A percentile compares a stretch with the other conserved stretches of the same genome.
phyloP scores from a whole-genome alignment of 768 basidiomycete genomes.

The Rhodosporidiobolus sp. region DNA sequence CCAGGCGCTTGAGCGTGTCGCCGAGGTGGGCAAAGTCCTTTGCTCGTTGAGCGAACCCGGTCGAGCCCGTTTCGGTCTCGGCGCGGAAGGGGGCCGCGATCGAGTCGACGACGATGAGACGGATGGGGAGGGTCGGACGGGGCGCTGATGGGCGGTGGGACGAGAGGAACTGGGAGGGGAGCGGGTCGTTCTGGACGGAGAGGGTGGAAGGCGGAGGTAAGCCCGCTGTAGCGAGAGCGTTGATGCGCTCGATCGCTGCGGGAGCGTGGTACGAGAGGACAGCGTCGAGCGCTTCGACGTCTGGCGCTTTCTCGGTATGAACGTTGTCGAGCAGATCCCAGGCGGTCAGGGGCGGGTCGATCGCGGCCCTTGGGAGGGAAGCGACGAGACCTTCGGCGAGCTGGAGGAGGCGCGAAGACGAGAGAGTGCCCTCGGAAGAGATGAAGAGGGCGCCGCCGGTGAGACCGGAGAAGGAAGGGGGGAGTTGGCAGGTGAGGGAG shows the following conservation, averaged over 20 bases:
- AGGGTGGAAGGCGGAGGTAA: conserved; percentile 44
- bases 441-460: conserved; percentile 72
- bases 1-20: conserved; percentile 66
- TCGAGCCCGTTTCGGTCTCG: conserved; percentile 59
- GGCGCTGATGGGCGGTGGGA: conserved; percentile 59
- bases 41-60: conserved; percentile 69
- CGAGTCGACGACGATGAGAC: conserved; percentile 80
- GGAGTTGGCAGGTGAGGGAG: conserved; percentile 72
- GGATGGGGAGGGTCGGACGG: conserved; percentile 63
- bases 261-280: conserved; percentile 50
- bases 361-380: conserved; percentile 31
- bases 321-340: conserved; percentile 48
- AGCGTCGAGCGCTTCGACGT: conserved; percentile 50
- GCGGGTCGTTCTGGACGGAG: conserved; percentile 57
- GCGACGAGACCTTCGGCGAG: conserved; percentile 41
- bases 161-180: conserved; percentile 57
- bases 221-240: conserved; percentile 49
- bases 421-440: conserved; percentile 67
- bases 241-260: conserved; percentile 44
- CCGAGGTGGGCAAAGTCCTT: conserved; percentile 67
- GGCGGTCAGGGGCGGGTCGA: conserved; percentile 12
- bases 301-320: conserved; percentile 58
- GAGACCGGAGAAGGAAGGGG: conserved; percentile 58
- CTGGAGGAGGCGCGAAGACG: conserved; percentile 60
- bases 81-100: conserved; percentile 80